A percentile compares a stretch with the other conserved stretches of the same genome.
phyloP scores from a whole-genome alignment of 2,329 filamentous ascomycete species.

The Colletotrichum euphorbiae region DNA sequence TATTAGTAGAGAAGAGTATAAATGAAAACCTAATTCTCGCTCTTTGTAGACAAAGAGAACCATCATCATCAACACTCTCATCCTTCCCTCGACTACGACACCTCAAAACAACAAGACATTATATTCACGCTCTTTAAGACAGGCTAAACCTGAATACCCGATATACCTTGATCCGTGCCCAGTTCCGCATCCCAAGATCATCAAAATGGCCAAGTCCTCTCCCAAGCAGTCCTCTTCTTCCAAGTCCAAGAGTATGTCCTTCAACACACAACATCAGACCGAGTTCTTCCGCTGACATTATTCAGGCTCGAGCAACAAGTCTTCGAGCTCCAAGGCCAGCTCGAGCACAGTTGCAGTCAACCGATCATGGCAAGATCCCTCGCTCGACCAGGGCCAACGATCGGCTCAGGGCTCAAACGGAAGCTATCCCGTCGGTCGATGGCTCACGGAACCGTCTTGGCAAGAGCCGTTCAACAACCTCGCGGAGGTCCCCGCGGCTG shows the following conservation, averaged over 20 bases:
- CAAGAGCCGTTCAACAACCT: slow-evolving; percentile 37
- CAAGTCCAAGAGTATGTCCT: slow-evolving; percentile 19
- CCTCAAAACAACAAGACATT: not conserved
- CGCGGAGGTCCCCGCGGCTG: slow-evolving; percentile 31
- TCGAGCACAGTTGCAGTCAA: slow-evolving; percentile 24
- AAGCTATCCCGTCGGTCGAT: slow-evolving; percentile 19
- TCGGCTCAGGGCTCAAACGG: not conserved
- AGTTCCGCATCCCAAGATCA: not conserved
- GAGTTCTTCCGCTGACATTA: not conserved
- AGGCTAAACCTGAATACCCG: not conserved
- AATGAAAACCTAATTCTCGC: not conserved
- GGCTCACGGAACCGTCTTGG: slow-evolving; percentile 34
- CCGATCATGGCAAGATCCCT: slow-evolving; percentile 30
- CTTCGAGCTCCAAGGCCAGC: not conserved
- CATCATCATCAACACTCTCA: not conserved
- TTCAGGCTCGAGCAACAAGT: slow-evolving; percentile 2
- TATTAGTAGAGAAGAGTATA: not conserved
- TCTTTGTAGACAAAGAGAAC: rapidly evolving
- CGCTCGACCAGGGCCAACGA: slow-evolving; percentile 13
- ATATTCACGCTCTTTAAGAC: not conserved
- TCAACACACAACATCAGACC: not conserved
- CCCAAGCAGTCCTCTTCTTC: slow-evolving; percentile 19
- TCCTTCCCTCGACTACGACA: not conserved
- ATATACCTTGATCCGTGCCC: too few species aligned
- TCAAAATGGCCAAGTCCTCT: slow-evolving; percentile 20